phyloP scores from a whole-genome alignment of 176 grass and related monocot species.

The Aegilops umbellulata region DNA sequence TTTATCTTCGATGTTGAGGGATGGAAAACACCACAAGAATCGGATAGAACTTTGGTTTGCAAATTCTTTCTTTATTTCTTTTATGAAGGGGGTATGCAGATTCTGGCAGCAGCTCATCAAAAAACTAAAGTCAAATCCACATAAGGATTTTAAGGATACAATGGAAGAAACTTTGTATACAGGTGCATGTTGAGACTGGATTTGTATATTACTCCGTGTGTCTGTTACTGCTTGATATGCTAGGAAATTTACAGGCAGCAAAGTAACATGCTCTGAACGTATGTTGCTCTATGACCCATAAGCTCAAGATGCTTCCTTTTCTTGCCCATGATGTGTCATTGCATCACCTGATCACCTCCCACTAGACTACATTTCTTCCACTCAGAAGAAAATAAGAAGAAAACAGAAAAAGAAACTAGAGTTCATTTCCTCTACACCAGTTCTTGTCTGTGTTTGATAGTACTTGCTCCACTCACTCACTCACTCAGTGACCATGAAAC shows the following conservation, averaged over 20 bases:
- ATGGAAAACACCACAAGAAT: too few species aligned
- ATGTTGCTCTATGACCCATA: background rate
- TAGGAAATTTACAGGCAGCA: constrained; percentile 17
- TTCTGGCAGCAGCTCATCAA: too few species aligned
- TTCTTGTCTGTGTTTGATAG: background rate
- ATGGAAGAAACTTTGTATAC: too few species aligned
- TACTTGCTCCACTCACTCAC: background rate
- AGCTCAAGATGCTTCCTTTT: background rate
- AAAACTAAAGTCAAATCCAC: too few species aligned
- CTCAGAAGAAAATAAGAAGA: too few species aligned
- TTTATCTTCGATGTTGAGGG: too few species aligned
- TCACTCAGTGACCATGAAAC: background rate
- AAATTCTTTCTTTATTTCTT: too few species aligned
- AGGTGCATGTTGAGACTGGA: background rate
- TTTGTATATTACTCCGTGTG: background rate
- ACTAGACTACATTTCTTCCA: background rate
- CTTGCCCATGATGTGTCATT: background rate
- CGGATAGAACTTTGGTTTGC: too few species aligned
- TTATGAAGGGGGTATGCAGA: too few species aligned
- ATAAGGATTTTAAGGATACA: too few species aligned
- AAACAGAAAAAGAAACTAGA: too few species aligned
- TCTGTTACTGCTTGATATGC: background rate
- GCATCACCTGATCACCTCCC: background rate
- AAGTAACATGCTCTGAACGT: background rate
- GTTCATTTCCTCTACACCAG: background rate